These are phyloP conservation scores for Aureobasidium sp. DNA, from an alignment of 2,329 filamentous ascomycete genomes.

Conservation along the genomic window DNA sequence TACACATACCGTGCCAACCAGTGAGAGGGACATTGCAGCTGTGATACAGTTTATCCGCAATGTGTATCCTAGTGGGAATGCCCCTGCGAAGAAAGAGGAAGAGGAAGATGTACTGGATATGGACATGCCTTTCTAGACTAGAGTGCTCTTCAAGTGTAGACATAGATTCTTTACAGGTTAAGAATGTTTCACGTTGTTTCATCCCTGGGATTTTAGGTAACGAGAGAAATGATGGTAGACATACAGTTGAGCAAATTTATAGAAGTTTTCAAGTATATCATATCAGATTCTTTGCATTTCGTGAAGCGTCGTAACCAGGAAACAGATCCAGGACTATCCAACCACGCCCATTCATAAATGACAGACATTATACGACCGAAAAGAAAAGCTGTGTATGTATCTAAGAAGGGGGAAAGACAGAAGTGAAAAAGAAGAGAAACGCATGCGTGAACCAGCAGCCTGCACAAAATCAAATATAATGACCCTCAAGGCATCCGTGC, in stretches of 20 bases:
- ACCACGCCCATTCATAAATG: not conserved
- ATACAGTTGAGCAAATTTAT: too few species aligned
- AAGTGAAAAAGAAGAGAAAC: not conserved
- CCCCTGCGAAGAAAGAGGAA: conserved; percentile 21
- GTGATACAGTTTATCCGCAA: conserved; percentile 62
- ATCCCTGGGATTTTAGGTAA: too few species aligned
- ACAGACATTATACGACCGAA: not conserved
- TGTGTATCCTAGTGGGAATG: conserved; percentile 32
- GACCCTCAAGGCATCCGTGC: not conserved
- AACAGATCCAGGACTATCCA: not conserved
- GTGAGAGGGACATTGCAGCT: conserved; percentile 71
- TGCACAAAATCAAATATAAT: not conserved
- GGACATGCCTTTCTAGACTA: conserved; percentile 50
- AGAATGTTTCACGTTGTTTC: too few species aligned
- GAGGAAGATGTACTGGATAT: conserved; percentile 56
- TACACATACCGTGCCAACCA: conserved; percentile 74
- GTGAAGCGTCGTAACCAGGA: not conserved
- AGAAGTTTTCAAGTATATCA: too few species aligned
- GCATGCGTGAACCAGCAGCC: conserved; percentile 6
- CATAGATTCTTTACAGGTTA: not conserved
- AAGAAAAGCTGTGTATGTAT: not conserved
- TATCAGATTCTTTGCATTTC: not conserved
- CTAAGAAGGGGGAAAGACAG: not conserved
- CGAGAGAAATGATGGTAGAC: too few species aligned
- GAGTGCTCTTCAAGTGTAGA: not conserved